Evolutionary conservation across 106 monocot genomes (phyloP).

Genomic region (Chionographis japonica): DNA sequence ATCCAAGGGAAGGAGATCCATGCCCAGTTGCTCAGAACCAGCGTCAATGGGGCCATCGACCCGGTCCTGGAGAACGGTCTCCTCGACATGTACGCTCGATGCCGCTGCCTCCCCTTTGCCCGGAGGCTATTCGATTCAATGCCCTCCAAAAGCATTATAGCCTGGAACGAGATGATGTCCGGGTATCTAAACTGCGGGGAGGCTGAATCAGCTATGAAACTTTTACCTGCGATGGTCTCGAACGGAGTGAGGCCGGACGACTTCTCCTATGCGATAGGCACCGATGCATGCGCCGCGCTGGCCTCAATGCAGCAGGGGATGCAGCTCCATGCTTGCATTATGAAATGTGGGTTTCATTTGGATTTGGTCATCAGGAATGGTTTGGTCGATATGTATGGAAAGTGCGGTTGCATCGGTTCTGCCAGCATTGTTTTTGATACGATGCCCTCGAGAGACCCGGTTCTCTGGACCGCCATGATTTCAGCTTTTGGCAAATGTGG

Average conservation of each 20-base stretch:
- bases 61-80: conserved; percentile 15
- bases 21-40: conserved; percentile 12
- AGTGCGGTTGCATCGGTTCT: conserved; percentile 13
- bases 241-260: not conserved
- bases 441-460: conserved; percentile 4
- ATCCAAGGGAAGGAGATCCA: conserved; percentile 10
- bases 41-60: not conserved
- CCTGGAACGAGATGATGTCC: conserved; percentile 26
- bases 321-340: conserved; percentile 4
- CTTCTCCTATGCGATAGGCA: conserved; percentile 4
- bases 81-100: conserved; percentile 11
- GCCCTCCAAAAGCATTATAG: conserved; percentile 1
- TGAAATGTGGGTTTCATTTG: not conserved
- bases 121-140: conserved; percentile 6
- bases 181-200: conserved; percentile 5
- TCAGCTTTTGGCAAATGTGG: conserved; percentile 14
- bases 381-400: conserved; percentile 12
- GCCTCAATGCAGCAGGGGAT: conserved; percentile 13
- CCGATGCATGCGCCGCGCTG: conserved; percentile 6
- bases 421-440: conserved; percentile 5
- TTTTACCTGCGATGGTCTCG: conserved; percentile 7
- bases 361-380: conserved; percentile 4
- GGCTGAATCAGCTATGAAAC: conserved; percentile 12
- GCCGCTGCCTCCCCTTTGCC: not conserved
- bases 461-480: conserved; percentile 20